Conservation (phyloP, 176 grass and related monocot genomes). For the Bothriochloa decipiens region DNA sequence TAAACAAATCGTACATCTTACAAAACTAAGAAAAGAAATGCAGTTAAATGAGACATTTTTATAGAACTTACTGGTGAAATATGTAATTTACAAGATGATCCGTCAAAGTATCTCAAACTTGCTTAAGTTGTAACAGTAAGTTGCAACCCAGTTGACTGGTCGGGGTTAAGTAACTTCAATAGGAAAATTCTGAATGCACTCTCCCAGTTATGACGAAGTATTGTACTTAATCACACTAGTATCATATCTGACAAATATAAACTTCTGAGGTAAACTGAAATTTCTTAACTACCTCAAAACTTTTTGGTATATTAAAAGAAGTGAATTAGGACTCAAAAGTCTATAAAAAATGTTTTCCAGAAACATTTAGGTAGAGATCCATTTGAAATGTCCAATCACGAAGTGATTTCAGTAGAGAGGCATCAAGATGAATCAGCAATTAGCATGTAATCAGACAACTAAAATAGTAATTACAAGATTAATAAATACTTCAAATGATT, state of each 20-base stretch:
- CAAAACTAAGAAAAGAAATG: slow-evolving; percentile 9
- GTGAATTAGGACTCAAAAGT: slow-evolving; percentile 13
- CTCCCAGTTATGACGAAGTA: slow-evolving; percentile 31
- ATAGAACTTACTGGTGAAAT: slow-evolving; percentile 47
- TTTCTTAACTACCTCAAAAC: slow-evolving; percentile 32
- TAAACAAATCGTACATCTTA: not conserved
- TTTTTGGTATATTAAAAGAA: slow-evolving; percentile 23
- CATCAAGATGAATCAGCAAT: slow-evolving; percentile 22
- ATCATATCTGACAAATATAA: slow-evolving; percentile 33
- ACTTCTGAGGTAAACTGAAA: slow-evolving; percentile 45
- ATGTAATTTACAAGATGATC: slow-evolving; percentile 44
- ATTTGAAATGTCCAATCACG: slow-evolving; percentile 18
- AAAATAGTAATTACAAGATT: slow-evolving; percentile 9
- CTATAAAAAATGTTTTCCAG: not conserved
- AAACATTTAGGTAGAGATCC: slow-evolving; percentile 9
- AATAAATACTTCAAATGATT: not conserved
- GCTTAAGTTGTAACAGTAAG: slow-evolving; percentile 44
- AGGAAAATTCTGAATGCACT: slow-evolving; percentile 37
- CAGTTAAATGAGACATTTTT: slow-evolving; percentile 9
- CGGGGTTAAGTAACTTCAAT: slow-evolving; percentile 42
- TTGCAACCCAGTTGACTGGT: slow-evolving; percentile 40
- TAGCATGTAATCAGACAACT: not conserved
- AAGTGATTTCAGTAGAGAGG: not conserved
- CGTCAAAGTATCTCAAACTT: slow-evolving; percentile 54
- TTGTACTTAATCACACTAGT: slow-evolving; percentile 25